Base-by-base conservation (phyloP, 2,329 filamentous ascomycete genomes). In the Lecanicillium sp. region DNA sequence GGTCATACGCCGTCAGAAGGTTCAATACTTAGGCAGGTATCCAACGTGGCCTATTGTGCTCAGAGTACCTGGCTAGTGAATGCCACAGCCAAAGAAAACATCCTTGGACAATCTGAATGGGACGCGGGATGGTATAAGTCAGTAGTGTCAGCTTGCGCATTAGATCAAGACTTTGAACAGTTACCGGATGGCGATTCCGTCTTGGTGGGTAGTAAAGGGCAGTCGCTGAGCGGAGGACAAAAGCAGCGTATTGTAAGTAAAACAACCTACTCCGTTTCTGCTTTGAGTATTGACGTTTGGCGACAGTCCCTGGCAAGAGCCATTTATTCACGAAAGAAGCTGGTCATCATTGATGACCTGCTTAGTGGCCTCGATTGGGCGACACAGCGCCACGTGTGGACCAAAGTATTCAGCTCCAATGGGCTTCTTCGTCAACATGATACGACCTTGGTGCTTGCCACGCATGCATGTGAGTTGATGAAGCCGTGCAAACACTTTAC, bases 321-420 rank as follows among this genome's bases (percentile, higher is more conserved):
- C 4, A 25, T 54, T 1, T 55, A 51, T 22, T 49, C 50, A 1
- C 38, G 45, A 15, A 48, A 45, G 8, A 22, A 40, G 2, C 35
- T 58, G 4, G 33, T 58, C 1, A 39, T 60, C 5, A 41, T 60
- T 3, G 58, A 61, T 20, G 58, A 61, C 25, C 51, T 57, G 3
- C 47, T 60, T 9, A 59, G 55, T 2, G 58, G 58, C 1, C 51
- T 63, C 2, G 60, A 64, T 33, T 48, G 53, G 9, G 48, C 59
- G 6, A 66, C 64, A 0, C 59, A 64, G 33, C 48, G 56, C 15
- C 51, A 56, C 9, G 56, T 66, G 2, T 60, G 63, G 30, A 43
- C 51, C 1, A 48, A 50, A 3, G 55, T 65, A 0, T 62, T 67
- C 36, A 53, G 56, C 2, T n/a, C 28, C 3, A 45, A 48, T 13